Percentiles rank a stretch among this genome's conserved stretches.
phyloP scores from a whole-genome alignment of 2,329 filamentous ascomycete genomes.

The Cercospora brassicicola region DNA sequence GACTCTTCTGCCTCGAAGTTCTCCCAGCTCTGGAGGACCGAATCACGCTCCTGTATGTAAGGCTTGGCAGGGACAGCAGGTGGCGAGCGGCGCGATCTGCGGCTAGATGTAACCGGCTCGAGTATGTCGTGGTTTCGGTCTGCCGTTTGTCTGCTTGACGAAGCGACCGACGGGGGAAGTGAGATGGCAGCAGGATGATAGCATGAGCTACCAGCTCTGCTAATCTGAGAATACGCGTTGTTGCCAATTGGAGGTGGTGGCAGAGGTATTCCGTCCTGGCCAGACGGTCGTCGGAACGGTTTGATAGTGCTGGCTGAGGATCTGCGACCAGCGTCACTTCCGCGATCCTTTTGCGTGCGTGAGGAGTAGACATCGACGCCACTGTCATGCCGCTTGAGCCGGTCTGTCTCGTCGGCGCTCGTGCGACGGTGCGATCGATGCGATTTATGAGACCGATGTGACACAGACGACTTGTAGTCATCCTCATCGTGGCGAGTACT shows the following conservation, averaged over 20 bases:
- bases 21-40: constrained; percentile 22
- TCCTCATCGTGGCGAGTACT: constrained; percentile 9
- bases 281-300: constrained; percentile 21
- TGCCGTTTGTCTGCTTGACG: constrained; percentile 4
- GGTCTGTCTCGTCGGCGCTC: constrained; percentile 22
- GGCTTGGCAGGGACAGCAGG: constrained; percentile 16
- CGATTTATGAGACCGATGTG: constrained; percentile 15
- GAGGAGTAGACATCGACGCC: constrained; percentile 32
- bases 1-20: constrained; percentile 33
- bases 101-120: background rate
- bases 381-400: constrained; percentile 34
- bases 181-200: constrained; percentile 32
- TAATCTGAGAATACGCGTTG: constrained; percentile 18
- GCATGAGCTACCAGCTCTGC: constrained; percentile 19
- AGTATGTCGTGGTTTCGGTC: background rate
- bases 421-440: constrained; percentile 19
- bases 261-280: constrained; percentile 15
- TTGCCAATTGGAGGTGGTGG: constrained; percentile 17
- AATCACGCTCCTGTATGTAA: constrained; percentile 15
- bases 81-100: constrained; percentile 5
- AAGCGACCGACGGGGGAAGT: constrained; percentile 21
- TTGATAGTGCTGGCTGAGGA: constrained; percentile 37
- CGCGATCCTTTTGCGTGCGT: constrained; percentile 24
- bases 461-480: constrained; percentile 10
- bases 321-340: constrained; percentile 22